Evolutionary conservation across 2,329 filamentous ascomycete genomes (phyloP).

Genomic region (Rhytidhysteron rufulum): DNA sequence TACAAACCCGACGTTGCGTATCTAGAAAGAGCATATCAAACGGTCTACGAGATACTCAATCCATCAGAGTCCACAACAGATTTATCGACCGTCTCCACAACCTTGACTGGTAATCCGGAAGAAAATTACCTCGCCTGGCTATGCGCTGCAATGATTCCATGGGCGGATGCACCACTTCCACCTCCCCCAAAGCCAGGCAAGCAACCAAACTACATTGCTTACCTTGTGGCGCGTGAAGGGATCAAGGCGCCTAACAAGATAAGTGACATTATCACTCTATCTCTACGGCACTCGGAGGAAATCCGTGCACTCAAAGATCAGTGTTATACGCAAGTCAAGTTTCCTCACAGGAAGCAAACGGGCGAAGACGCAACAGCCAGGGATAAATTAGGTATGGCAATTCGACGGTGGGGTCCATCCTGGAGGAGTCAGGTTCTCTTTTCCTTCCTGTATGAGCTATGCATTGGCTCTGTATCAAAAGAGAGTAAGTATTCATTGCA

Average conservation of each 20-base stretch:
- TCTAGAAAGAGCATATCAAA: conserved; percentile 63
- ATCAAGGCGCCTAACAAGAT: conserved; percentile 77
- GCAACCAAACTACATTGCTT: conserved; percentile 44
- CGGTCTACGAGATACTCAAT: conserved; percentile 38
- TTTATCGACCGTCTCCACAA: conserved; percentile 39
- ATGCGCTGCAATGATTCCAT: conserved; percentile 71
- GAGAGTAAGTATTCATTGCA: conserved; percentile 42
- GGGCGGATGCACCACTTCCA: conserved; percentile 51
- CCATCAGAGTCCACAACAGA: neutral
- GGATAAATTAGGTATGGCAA: conserved; percentile 68
- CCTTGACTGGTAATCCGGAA: conserved; percentile 59
- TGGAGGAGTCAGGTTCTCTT: conserved; percentile 72
- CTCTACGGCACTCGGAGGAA: conserved; percentile 58
- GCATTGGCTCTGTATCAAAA: conserved; percentile 33
- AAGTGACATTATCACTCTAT: conserved; percentile 62
- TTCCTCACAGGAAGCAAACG: conserved; percentile 44
- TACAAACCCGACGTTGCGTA: conserved; percentile 54
- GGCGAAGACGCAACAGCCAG: conserved; percentile 44
- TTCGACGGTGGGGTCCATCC: conserved; percentile 66
- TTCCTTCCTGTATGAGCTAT: conserved; percentile 62
- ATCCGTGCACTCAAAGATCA: conserved; percentile 60
- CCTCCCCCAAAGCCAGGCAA: conserved; percentile 47
- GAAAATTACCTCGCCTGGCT: conserved; percentile 74
- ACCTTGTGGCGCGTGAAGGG: conserved; percentile 68
- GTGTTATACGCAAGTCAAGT: conserved; percentile 46